phyloP scores from a whole-genome alignment of 2,329 filamentous ascomycete genomes.

The Domatiomyces catenatus region DNA sequence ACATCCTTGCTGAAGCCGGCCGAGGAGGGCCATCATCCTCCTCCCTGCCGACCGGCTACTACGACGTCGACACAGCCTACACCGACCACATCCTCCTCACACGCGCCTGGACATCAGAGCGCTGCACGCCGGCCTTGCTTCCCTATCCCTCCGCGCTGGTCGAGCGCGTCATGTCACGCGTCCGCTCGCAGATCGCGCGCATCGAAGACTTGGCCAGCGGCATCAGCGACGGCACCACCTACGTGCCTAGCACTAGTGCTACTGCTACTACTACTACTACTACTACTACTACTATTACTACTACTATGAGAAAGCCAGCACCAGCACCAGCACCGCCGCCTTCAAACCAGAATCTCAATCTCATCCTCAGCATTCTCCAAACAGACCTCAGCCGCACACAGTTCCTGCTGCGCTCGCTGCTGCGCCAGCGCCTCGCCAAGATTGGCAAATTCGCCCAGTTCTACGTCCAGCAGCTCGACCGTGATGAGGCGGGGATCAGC shows the following conservation, averaged over 20 bases:
- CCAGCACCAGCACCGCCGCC: conserved; percentile 52
- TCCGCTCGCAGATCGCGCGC: conserved; percentile 47
- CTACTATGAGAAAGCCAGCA: too few relatives aligned
- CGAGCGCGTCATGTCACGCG: conserved; percentile 61
- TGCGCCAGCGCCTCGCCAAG: conserved; percentile 78
- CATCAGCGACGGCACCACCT: conserved; percentile 21
- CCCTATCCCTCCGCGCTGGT: conserved; percentile 63
- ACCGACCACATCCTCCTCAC: conserved; percentile 77
- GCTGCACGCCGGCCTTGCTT: conserved; percentile 76
- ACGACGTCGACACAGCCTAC: conserved; percentile 11
- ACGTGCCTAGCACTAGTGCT: conserved; percentile 24
- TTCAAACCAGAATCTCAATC: conserved; percentile 82
- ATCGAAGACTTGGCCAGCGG: conserved; percentile 45
- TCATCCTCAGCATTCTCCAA: conserved; percentile 84
- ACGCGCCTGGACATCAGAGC: conserved; percentile 83
- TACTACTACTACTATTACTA: conserved; percentile 8
- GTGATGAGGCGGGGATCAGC: conserved; percentile 8
- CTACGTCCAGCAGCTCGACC: conserved; percentile 21
- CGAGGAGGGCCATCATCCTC: conserved; percentile 16
- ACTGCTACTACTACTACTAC: conserved; percentile 16
- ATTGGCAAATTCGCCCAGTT: conserved; percentile 37
- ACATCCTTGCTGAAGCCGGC: conserved; percentile 37
- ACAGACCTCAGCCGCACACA: conserved; percentile 92
- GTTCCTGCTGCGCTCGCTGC: conserved; percentile 68
- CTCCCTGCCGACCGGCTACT: not conserved